Evolutionary conservation across 2,329 filamentous ascomycete species (phyloP).

Genomic region (Diplocarpon rosae): DNA sequence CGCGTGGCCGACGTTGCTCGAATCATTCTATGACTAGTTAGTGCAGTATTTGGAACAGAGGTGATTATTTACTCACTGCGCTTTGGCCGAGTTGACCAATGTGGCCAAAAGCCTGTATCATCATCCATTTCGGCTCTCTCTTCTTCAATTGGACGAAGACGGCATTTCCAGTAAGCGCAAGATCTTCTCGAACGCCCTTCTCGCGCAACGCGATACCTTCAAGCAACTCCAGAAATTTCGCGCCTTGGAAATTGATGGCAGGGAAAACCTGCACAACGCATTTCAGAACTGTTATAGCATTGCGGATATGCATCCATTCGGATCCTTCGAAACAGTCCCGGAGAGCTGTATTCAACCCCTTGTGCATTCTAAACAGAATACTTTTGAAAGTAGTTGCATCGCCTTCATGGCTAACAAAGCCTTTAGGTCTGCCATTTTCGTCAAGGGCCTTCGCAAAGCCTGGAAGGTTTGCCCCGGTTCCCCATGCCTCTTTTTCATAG

Average conservation of each 20-base stretch:
- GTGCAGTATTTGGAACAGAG: conserved; percentile 21
- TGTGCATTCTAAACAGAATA: conserved; percentile 83
- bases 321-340: conserved; percentile 70
- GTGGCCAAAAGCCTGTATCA: conserved; percentile 61
- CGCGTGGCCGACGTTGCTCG: conserved; percentile 8
- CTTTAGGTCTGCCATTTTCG: conserved; percentile 56
- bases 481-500: conserved; percentile 77
- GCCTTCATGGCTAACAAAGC: conserved; percentile 70
- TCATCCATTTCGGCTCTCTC: conserved; percentile 56
- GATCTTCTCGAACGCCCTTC: conserved; percentile 54
- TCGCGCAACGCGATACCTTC: conserved; percentile 56
- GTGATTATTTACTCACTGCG: background rate
- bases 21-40: conserved; percentile 13
- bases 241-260: conserved; percentile 78
- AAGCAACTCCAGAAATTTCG: conserved; percentile 50
- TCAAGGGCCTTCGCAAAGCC: conserved; percentile 72
- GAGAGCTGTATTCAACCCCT: conserved; percentile 65
- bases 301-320: conserved; percentile 97
- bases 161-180: conserved; percentile 63
- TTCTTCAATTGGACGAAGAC: conserved; percentile 60
- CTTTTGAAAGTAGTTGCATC: conserved; percentile 77
- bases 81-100: conserved; percentile 37
- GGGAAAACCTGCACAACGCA: conserved; percentile 74
- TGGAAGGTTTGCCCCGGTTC: conserved; percentile 50
- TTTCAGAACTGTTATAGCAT: conserved; percentile 84